These are phyloP conservation scores for Pseudovirgaria hyperparasitica DNA, from an alignment of 2,329 filamentous ascomycete genomes.

Conservation along the genomic window DNA sequence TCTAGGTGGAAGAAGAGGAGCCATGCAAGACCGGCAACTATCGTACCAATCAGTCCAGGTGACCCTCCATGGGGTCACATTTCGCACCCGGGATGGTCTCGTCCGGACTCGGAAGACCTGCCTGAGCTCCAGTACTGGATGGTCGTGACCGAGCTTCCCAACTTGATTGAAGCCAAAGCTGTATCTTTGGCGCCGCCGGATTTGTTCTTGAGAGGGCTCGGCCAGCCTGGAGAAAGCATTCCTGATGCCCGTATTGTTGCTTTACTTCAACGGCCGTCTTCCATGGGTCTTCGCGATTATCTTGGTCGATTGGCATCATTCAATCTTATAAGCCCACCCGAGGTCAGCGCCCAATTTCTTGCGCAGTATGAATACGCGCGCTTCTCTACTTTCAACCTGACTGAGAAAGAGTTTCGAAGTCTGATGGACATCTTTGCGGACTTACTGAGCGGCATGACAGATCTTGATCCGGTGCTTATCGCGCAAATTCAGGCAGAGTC, in stretches of 20 bases:
- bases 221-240: too few species aligned
- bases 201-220: too few species aligned
- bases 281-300: slow-evolving; percentile 71
- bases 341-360: slow-evolving; percentile 50
- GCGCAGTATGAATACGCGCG: slow-evolving; percentile 69
- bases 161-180: slow-evolving; percentile 84
- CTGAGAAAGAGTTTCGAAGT: slow-evolving; percentile 57
- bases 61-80: slow-evolving; percentile 67
- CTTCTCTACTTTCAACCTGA: slow-evolving; percentile 60
- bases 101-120: slow-evolving; percentile 60
- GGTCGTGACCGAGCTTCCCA: slow-evolving; percentile 72
- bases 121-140: slow-evolving; percentile 72
- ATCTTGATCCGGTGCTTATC: slow-evolving; percentile 44
- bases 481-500: slow-evolving; percentile 25
- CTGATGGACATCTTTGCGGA: slow-evolving; percentile 80
- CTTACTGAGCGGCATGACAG: slow-evolving; percentile 62
- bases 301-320: slow-evolving; percentile 56
- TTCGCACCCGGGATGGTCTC: slow-evolving; percentile 78
- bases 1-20: slow-evolving; percentile 17
- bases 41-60: slow-evolving; percentile 27
- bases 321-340: slow-evolving; percentile 44
- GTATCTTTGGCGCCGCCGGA: slow-evolving; percentile 65
- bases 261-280: slow-evolving; percentile 55
- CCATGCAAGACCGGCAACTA: slow-evolving; percentile 14
- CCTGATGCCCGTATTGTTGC: slow-evolving; percentile 57